Conservation (phyloP, 208 protist genomes). For the Acanthamoeba lenticulata region DNA sequence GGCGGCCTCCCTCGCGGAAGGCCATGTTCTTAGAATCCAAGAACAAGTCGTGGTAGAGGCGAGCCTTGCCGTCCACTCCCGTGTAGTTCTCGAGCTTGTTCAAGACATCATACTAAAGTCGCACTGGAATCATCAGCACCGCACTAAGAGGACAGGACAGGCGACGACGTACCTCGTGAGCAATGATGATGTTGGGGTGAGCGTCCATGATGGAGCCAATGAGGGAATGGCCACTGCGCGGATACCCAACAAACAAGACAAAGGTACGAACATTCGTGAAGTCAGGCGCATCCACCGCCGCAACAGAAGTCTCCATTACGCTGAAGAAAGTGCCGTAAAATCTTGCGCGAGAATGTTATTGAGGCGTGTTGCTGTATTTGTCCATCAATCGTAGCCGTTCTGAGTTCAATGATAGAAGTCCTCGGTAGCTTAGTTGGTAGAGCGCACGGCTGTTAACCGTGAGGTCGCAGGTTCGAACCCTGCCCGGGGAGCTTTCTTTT, state of each 20-base stretch:
- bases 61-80: background rate
- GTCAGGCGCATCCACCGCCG: background rate
- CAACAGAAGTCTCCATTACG: background rate
- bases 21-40: background rate
- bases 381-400: no score
- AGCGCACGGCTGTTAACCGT: conserved; percentile 46
- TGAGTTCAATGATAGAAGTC: no score
- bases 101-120: background rate
- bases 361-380: no score
- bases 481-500: conserved; percentile 17
- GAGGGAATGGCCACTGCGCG: background rate
- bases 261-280: background rate
- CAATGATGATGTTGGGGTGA: conserved; percentile 43
- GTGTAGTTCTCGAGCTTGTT: background rate
- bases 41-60: background rate
- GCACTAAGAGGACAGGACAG: background rate
- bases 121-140: background rate
- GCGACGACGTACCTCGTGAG: background rate
- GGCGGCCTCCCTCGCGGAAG: conserved; percentile 23
- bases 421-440: conserved; percentile 44
- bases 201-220: conserved; percentile 21
- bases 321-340: background rate
- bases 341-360: no score
- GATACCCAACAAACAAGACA: conserved; percentile 4
- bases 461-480: conserved; percentile 38